Conservation (phyloP, 2,329 filamentous ascomycete species). For the Fusarium graminum region DNA sequence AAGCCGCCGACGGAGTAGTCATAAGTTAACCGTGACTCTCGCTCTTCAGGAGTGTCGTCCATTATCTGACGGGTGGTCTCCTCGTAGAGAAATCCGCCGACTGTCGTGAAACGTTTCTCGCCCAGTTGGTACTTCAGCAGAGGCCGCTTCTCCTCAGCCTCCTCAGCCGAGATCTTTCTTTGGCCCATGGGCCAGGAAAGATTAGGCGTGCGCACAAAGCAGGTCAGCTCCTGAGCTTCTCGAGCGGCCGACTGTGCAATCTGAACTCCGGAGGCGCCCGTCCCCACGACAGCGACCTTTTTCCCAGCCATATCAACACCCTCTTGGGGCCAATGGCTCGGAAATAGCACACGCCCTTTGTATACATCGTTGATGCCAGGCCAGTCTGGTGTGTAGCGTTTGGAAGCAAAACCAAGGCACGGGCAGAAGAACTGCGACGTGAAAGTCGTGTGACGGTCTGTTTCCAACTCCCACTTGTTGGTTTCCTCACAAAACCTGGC, state of each 20-base stretch:
- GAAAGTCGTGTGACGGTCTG: not conserved
- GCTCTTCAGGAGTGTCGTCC: not conserved
- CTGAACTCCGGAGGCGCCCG: not conserved
- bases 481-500: constrained; percentile 1
- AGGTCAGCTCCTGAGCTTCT: not conserved
- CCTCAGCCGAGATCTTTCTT: not conserved
- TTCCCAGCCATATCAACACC: not conserved
- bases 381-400: not conserved
- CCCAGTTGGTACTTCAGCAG: not conserved
- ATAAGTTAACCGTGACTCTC: not conserved
- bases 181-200: not conserved
- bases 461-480: not conserved
- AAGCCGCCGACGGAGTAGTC: constrained; percentile 61
- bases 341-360: not conserved
- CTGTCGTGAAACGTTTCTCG: not conserved
- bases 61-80: not conserved
- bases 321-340: not conserved
- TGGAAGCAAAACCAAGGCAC: not conserved
- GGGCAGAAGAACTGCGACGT: not conserved
- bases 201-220: not conserved
- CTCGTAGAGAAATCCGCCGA: not conserved
- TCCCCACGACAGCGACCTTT: not conserved
- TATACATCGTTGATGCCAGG: not conserved
- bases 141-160: not conserved
- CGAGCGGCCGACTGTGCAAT: not conserved